These are phyloP conservation scores for Starmerella stellata DNA, from an alignment of 805 yeast species.

Conservation along the genomic window DNA sequence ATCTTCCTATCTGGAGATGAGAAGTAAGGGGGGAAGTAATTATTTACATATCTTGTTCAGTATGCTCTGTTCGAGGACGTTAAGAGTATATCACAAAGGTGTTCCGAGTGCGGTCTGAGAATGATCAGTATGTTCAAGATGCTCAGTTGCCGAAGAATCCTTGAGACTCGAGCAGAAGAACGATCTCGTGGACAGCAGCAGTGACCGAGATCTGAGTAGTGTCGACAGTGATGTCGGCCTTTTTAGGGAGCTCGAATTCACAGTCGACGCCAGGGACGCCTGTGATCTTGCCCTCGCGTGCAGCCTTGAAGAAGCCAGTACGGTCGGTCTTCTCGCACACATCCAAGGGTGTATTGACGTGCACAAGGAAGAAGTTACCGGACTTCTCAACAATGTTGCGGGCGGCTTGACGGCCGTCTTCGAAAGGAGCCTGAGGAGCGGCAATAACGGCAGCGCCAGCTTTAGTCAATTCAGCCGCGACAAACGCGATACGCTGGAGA, in stretches of 20 bases:
- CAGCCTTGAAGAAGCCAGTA: conserved; percentile 32
- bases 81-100: too few species aligned
- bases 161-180: conserved; percentile 56
- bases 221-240: conserved; percentile 42
- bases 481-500: conserved; percentile 36
- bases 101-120: too few species aligned
- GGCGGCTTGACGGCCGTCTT: conserved; percentile 28
- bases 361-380: conserved; percentile 36
- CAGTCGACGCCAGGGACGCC: conserved; percentile 32
- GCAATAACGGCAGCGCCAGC: conserved; percentile 87
- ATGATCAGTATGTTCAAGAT: too few species aligned
- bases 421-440: conserved; percentile 34
- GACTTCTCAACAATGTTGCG: conserved; percentile 30
- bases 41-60: too few species aligned
- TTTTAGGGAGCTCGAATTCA: conserved; percentile 31
- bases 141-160: conserved; percentile 42
- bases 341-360: conserved; percentile 35
- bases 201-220: conserved; percentile 39
- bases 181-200: conserved; percentile 57
- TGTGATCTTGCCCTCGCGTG: conserved; percentile 31
- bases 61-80: too few species aligned
- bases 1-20: too few species aligned
- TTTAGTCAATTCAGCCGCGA: conserved; percentile 57
- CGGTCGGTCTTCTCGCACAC: conserved; percentile 32
- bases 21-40: too few species aligned